Percentiles rank a stretch among this genome's conserved stretches.
These are phyloP conservation scores for Juglanconis sp. DNA, from an alignment of 2,329 filamentous ascomycete genomes.

Conservation along the genomic window DNA sequence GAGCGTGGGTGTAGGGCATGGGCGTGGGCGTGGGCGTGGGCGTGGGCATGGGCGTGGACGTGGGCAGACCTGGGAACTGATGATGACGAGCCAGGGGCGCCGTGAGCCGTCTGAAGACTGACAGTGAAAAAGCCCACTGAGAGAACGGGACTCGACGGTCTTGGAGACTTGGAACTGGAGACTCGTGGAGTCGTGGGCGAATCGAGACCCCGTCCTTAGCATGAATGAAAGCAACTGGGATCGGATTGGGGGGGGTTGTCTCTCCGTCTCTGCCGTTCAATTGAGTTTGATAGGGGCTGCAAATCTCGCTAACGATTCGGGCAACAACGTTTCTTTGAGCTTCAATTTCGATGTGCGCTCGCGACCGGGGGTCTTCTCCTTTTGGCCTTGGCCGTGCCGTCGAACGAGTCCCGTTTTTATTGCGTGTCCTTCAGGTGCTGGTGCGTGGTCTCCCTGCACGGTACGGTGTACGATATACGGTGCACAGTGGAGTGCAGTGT, in stretches of 20 bases:
- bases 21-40: neutral
- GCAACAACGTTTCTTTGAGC: constrained; percentile 25
- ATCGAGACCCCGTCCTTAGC: constrained; percentile 28
- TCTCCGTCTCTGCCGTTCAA: constrained; percentile 17
- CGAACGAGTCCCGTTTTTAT: constrained; percentile 7
- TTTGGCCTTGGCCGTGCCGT: neutral
- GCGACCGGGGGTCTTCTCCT: constrained; percentile 19
- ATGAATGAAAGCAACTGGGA: constrained; percentile 33
- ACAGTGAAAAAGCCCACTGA: neutral
- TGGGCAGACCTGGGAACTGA: constrained; percentile 3
- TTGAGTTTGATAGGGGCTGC: constrained; percentile 28
- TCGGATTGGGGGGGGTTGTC: constrained; percentile 14
- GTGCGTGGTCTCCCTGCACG: neutral
- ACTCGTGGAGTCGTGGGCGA: constrained; percentile 11
- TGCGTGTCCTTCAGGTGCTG: constrained; percentile 4
- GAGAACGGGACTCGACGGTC: constrained; percentile 2
- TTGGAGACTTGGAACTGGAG: constrained; percentile 4
- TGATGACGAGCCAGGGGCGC: neutral
- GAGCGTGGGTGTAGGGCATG: too few relatives aligned
- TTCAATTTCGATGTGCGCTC: constrained; percentile 27
- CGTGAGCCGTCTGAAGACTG: neutral
- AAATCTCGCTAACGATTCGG: constrained; percentile 41
- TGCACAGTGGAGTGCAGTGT: neutral
- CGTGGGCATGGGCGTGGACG: neutral
- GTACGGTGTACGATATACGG: neutral